A percentile compares a stretch with the other conserved stretches of the same genome.
Evolutionary conservation across 73 alveolate species (phyloP).

Genomic region (Urostyla sp.): DNA sequence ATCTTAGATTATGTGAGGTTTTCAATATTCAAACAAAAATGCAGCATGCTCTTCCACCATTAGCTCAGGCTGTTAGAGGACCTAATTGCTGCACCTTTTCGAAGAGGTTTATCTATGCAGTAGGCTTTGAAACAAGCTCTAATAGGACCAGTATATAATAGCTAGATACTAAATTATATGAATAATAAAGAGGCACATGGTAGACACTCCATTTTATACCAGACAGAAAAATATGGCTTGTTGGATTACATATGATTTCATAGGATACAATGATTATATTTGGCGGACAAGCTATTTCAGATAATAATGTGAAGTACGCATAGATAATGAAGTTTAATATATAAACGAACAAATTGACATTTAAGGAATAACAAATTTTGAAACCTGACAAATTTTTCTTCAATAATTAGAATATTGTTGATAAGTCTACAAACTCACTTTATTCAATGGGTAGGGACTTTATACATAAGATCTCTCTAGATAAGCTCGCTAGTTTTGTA

Average conservation of each 20-base stretch:
- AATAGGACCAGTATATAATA: slow-evolving; percentile 9
- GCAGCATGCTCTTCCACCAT: background rate
- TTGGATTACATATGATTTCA: slow-evolving; percentile 22
- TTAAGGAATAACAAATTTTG: background rate
- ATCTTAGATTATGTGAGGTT: background rate
- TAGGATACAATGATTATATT: slow-evolving; percentile 36
- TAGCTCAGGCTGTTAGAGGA: slow-evolving; percentile 22
- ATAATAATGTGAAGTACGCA: slow-evolving; percentile 10
- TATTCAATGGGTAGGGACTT: slow-evolving; percentile 47
- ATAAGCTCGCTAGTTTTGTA: slow-evolving; percentile 8
- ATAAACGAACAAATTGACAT: background rate
- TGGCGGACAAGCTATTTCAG: slow-evolving; percentile 27
- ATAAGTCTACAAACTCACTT: slow-evolving; percentile 7
- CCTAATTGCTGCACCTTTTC: slow-evolving; percentile 36
- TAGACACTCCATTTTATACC: slow-evolving; percentile 15
- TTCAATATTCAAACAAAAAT: background rate
- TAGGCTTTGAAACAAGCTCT: slow-evolving; percentile 13
- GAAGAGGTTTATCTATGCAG: slow-evolving; percentile 15
- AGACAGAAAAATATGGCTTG: slow-evolving; percentile 35
- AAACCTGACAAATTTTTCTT: slow-evolving; percentile 40
- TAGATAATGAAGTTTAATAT: slow-evolving; percentile 21
- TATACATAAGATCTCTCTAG: slow-evolving; percentile 35
- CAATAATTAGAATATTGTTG: slow-evolving; percentile 15
- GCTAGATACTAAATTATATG: too few species aligned
- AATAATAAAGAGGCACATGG: slow-evolving; percentile 26